These are phyloP conservation scores for Cystofilobasidium macerans DNA, from an alignment of 768 basidiomycete genomes.

Conservation along the genomic window DNA sequence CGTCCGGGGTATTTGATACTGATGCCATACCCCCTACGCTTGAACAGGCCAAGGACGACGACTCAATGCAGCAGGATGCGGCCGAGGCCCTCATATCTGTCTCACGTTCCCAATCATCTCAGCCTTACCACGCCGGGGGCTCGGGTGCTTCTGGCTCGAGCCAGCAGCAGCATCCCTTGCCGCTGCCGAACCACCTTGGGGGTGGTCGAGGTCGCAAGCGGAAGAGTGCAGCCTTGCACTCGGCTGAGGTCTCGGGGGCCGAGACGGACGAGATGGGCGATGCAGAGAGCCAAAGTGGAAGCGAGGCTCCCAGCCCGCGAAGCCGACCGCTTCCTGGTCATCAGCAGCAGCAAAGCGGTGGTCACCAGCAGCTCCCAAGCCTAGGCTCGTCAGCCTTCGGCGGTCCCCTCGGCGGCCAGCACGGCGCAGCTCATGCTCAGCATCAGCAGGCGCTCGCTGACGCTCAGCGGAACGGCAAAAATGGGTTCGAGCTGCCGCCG, in stretches of 20 bases:
- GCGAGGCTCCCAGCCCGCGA: background rate
- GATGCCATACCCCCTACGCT: background rate
- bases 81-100: slow-evolving; percentile 80
- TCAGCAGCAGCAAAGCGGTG: no score
- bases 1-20: no score
- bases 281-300: background rate
- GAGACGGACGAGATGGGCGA: background rate
- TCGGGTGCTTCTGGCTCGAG: background rate
- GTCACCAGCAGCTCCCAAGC: no score
- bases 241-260: background rate
- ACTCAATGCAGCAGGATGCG: slow-evolving; percentile 61
- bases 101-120: slow-evolving; percentile 42
- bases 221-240: background rate
- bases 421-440: background rate
- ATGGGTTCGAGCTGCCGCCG: background rate
- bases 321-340: background rate
- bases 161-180: background rate
- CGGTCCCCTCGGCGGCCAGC: no score
- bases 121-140: background rate
- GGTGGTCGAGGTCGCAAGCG: background rate
- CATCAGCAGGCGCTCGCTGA: background rate
- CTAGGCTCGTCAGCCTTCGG: no score
- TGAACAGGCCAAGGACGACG: slow-evolving; percentile 1
- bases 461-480: background rate
- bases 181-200: background rate